Percentiles rank a stretch among this genome's conserved stretches.
Conservation (phyloP, 805 yeast species). For the Grigorovia transvaalensis region DNA sequence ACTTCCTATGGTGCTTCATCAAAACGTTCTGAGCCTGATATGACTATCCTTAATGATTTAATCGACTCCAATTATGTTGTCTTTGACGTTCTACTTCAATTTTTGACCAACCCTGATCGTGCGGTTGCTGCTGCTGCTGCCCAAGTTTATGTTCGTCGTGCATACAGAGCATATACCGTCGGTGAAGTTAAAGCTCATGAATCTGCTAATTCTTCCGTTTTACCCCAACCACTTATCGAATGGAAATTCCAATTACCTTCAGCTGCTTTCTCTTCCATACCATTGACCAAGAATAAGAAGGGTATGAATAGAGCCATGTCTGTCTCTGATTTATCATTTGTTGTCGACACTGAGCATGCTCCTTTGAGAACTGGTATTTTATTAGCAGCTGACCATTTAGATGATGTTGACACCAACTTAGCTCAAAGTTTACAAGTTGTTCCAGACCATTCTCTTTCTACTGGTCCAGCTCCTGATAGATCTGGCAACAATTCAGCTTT, state of each 20-base stretch:
- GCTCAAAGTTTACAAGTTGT: slow-evolving; percentile 63
- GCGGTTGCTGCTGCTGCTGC: slow-evolving; percentile 94
- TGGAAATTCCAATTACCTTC: slow-evolving; percentile 86
- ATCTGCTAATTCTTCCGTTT: slow-evolving; percentile 16
- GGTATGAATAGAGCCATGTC: slow-evolving; percentile 80
- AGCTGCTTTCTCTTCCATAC: slow-evolving; percentile 66
- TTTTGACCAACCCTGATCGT: slow-evolving; percentile 71
- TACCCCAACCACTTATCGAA: slow-evolving; percentile 58
- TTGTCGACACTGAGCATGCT: slow-evolving; percentile 56
- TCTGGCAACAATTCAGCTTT: slow-evolving; percentile 33
- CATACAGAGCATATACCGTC: slow-evolving; percentile 91
- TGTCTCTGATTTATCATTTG: slow-evolving; percentile 82
- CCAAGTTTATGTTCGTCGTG: slow-evolving; percentile 92
- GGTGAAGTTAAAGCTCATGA: slow-evolving; percentile 59
- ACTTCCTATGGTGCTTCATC: slow-evolving; percentile 78
- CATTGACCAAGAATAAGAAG: slow-evolving; percentile 36
- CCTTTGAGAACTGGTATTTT: slow-evolving; percentile 78
- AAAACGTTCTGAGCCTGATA: slow-evolving; percentile 71
- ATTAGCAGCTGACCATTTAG: slow-evolving; percentile 71
- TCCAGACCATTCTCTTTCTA: slow-evolving; percentile 36
- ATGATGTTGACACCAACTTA: slow-evolving; percentile 80
- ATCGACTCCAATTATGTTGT: slow-evolving; percentile 94
- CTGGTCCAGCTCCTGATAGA: slow-evolving; percentile 44
- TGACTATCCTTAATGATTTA: slow-evolving; percentile 74
- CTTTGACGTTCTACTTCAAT: slow-evolving; percentile 90